Conservation (phyloP, 1,139 yeast species). For the Protomyces gravidus region DNA sequence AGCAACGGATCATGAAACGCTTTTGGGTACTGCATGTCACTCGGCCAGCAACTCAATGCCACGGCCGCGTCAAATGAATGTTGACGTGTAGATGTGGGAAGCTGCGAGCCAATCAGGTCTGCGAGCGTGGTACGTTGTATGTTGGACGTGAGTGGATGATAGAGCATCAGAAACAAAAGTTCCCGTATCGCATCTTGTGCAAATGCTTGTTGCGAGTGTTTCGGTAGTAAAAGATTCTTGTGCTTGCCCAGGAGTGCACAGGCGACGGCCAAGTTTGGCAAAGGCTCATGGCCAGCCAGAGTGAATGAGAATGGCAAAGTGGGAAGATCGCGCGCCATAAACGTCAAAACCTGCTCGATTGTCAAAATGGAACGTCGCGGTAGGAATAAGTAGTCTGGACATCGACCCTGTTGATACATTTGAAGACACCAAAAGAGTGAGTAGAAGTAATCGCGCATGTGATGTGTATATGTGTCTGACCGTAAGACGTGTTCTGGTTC, state of each 20-base stretch:
- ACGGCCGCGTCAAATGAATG: background rate
- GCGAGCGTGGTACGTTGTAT: background rate
- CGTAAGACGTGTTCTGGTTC: background rate
- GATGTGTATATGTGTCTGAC: constrained; percentile 1
- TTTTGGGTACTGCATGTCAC: background rate
- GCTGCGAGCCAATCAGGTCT: background rate
- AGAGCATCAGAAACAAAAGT: background rate
- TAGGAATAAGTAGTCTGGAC: constrained; percentile 13
- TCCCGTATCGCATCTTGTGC: background rate
- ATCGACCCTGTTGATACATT: constrained; percentile 11
- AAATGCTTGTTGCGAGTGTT: background rate
- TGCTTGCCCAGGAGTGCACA: background rate
- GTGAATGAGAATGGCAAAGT: background rate
- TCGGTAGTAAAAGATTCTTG: background rate
- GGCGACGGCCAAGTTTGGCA: background rate
- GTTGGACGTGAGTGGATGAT: background rate
- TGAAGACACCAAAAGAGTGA: constrained; percentile 14
- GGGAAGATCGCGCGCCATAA: constrained; percentile 6
- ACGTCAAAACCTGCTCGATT: constrained; percentile 20
- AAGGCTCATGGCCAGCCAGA: background rate
- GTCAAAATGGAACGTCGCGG: constrained; percentile 7
- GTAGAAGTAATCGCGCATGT: constrained; percentile 7
- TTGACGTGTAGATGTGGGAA: background rate
- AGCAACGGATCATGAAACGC: background rate
- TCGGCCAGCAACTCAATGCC: background rate